Conservation (phyloP, 192 early-diverging fungal genomes). For the Geranomyces variabilis region DNA sequence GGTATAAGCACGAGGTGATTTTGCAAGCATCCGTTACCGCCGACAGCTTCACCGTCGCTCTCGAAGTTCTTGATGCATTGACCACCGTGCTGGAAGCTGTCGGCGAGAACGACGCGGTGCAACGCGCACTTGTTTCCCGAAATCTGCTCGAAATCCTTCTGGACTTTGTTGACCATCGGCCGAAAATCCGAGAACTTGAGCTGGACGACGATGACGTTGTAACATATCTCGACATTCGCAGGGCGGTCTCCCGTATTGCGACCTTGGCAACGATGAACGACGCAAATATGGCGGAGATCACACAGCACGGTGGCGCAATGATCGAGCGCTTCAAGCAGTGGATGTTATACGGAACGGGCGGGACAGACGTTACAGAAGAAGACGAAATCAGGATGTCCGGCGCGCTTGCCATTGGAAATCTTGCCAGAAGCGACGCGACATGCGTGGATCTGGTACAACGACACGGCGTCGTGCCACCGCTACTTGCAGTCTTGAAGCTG, state of each 20-base stretch:
- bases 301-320: slow-evolving; percentile 30
- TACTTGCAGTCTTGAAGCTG: slow-evolving; percentile 42
- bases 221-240: slow-evolving; percentile 46
- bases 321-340: slow-evolving; percentile 49
- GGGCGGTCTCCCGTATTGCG: slow-evolving; percentile 46
- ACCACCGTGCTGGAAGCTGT: slow-evolving; percentile 49
- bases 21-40: neutral
- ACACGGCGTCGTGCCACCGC: slow-evolving; percentile 35
- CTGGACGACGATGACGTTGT: slow-evolving; percentile 27
- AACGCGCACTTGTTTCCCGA: slow-evolving; percentile 42
- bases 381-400: slow-evolving; percentile 61
- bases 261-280: slow-evolving; percentile 60
- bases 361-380: slow-evolving; percentile 38
- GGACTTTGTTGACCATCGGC: slow-evolving; percentile 54
- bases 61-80: slow-evolving; percentile 51
- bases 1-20: slow-evolving; percentile 36
- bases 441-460: slow-evolving; percentile 41
- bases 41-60: slow-evolving; percentile 29
- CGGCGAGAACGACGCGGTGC: slow-evolving; percentile 48
- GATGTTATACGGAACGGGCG: slow-evolving; percentile 38
- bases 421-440: slow-evolving; percentile 53
- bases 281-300: slow-evolving; percentile 49
- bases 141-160: slow-evolving; percentile 42
- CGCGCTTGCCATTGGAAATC: slow-evolving; percentile 57
- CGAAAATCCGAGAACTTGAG: slow-evolving; percentile 6